These are phyloP conservation scores for Aegilops speltoides DNA, from an alignment of 176 grass and related monocot species.

Conservation along the genomic window DNA sequence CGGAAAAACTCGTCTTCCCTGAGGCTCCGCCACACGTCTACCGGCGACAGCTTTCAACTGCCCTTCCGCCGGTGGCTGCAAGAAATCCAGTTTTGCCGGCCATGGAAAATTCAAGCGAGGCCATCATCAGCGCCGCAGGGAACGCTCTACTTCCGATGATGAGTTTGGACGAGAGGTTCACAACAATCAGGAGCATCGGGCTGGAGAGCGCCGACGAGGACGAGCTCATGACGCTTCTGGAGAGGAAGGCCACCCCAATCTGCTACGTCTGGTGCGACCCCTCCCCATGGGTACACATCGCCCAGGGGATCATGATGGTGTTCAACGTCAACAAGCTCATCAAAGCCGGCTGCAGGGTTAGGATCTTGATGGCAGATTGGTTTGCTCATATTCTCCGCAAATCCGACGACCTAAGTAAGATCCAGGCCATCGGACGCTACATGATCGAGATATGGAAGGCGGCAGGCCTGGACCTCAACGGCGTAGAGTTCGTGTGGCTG, in stretches of 20 bases:
- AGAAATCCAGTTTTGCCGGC: too few species aligned
- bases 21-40: too few species aligned
- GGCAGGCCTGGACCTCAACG: not conserved
- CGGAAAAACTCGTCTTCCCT: too few species aligned
- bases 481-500: not conserved
- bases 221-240: not conserved
- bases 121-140: not conserved
- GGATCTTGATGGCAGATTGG: not conserved
- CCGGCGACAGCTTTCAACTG: too few species aligned
- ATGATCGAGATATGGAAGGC: not conserved
- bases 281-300: not conserved
- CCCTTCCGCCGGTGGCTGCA: too few species aligned
- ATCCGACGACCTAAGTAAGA: not conserved
- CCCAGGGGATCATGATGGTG: not conserved
- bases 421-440: not conserved
- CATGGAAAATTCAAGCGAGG: too few species aligned
- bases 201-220: not conserved
- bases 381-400: not conserved
- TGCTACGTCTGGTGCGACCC: not conserved
- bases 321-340: not conserved
- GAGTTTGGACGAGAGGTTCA: slow-evolving; percentile 3
- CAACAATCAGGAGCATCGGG: not conserved
- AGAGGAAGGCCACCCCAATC: not conserved
- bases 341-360: not conserved
- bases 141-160: not conserved